A percentile compares a stretch with the other conserved stretches of the same genome.
phyloP scores from a whole-genome alignment of 257 asterid species.

The Nicotiana knightiana region DNA sequence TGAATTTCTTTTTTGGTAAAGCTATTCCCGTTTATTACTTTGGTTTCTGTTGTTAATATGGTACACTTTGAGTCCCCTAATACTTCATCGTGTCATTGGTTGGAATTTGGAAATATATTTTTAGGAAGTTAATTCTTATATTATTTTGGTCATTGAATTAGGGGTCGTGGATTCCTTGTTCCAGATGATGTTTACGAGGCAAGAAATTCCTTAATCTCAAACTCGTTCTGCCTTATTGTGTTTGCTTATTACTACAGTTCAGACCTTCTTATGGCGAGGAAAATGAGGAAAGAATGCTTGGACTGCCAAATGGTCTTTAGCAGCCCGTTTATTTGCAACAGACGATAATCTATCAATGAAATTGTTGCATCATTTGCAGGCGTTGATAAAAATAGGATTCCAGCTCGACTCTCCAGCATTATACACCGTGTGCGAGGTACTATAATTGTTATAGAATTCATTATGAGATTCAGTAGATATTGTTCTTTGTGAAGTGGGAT shows the following conservation, averaged over 20 bases:
- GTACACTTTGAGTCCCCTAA: not conserved
- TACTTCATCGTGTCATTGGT: constrained; percentile 1
- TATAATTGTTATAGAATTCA: not conserved
- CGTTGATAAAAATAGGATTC: constrained; percentile 63
- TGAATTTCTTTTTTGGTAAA: constrained; percentile 20
- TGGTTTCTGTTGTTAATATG: not conserved
- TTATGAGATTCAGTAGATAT: not conserved
- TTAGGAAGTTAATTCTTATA: constrained; percentile 10
- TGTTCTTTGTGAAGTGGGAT: not conserved
- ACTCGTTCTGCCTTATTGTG: not conserved
- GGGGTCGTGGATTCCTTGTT: constrained; percentile 82
- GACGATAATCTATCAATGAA: not conserved
- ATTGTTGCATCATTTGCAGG: constrained; percentile 34
- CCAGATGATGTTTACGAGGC: constrained; percentile 74
- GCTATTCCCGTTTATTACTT: not conserved
- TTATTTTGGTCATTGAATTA: constrained; percentile 26
- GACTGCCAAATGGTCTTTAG: not conserved
- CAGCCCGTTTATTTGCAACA: not conserved
- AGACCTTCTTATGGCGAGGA: not conserved
- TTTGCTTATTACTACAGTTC: not conserved
- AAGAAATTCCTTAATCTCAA: constrained; percentile 12
- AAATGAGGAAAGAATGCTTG: not conserved
- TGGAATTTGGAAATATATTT: not conserved
- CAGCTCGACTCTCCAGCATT: constrained; percentile 77
- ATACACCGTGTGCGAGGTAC: constrained; percentile 83